Conservation (phyloP, 1,284 basidiomycete species). For the Malassezia furfur region DNA sequence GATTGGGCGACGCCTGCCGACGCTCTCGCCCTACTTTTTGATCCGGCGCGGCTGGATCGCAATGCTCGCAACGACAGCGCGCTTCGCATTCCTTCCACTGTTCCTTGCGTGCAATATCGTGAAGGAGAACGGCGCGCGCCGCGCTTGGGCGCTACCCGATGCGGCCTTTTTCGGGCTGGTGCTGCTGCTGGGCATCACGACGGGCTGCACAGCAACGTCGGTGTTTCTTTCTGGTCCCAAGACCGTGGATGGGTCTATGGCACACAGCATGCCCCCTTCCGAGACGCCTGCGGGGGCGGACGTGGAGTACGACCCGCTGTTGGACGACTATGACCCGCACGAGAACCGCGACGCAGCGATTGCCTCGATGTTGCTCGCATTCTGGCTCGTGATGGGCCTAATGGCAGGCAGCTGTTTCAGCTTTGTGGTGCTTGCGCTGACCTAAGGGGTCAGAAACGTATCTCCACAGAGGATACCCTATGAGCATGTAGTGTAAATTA, state of each 20-base stretch:
- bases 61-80: neutral
- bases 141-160: conserved; percentile 11
- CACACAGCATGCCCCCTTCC: neutral
- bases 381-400: conserved; percentile 25
- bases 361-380: conserved; percentile 19
- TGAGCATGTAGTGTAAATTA: conserved; percentile 2
- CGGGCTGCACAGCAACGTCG: conserved; percentile 21
- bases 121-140: neutral
- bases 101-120: conserved; percentile 19
- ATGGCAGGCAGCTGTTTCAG: conserved; percentile 18
- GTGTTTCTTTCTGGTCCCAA: conserved; percentile 22
- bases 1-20: conserved; percentile 22
- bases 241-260: neutral
- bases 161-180: conserved; percentile 19
- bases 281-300: neutral
- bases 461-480: neutral
- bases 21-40: conserved; percentile 10
- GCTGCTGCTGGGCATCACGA: conserved; percentile 20
- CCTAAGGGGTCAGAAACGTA: neutral
- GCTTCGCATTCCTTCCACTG: conserved; percentile 19
- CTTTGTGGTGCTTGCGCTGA: conserved; percentile 4
- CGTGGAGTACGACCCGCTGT: conserved; percentile 1
- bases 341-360: conserved; percentile 8
- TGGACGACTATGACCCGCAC: neutral
- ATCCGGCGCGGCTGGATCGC: conserved; percentile 7